These are phyloP conservation scores for Kuraishia hungarica DNA, from an alignment of 805 yeast genomes.

Conservation along the genomic window DNA sequence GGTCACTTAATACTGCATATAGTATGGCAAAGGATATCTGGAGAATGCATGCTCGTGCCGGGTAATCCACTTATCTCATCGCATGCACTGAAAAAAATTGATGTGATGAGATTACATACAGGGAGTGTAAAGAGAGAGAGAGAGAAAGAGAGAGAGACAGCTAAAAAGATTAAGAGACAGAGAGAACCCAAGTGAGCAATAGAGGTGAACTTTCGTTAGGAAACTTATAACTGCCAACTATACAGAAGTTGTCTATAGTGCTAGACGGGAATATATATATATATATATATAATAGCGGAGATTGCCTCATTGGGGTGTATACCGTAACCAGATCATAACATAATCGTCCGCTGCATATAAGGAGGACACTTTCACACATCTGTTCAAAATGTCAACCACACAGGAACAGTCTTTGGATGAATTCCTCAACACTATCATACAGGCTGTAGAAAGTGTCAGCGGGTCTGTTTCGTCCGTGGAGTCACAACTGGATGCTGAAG, in stretches of 20 bases:
- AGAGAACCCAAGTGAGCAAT: no score
- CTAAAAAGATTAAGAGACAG: no score
- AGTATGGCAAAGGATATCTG: background rate
- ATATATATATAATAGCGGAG: no score
- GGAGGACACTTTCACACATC: background rate
- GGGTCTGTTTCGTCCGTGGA: slow-evolving; percentile 11
- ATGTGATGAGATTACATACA: background rate
- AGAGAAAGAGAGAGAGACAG: background rate
- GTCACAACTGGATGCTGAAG: background rate
- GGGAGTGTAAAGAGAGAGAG: background rate
- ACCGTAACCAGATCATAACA: no score
- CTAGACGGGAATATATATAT: no score
- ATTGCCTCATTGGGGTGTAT: no score
- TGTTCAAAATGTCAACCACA: background rate
- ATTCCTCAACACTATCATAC: slow-evolving; percentile 17
- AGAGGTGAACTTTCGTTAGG: no score
- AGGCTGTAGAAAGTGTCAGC: slow-evolving; percentile 11
- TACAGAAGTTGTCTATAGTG: no score
- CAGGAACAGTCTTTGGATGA: background rate
- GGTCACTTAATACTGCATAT: background rate
- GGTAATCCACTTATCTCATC: background rate
- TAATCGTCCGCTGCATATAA: no score
- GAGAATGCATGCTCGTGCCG: background rate
- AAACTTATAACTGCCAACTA: no score
- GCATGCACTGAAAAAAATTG: background rate